phyloP scores from a whole-genome alignment of 148 eudicot species.

The Nyssa sinensis region DNA sequence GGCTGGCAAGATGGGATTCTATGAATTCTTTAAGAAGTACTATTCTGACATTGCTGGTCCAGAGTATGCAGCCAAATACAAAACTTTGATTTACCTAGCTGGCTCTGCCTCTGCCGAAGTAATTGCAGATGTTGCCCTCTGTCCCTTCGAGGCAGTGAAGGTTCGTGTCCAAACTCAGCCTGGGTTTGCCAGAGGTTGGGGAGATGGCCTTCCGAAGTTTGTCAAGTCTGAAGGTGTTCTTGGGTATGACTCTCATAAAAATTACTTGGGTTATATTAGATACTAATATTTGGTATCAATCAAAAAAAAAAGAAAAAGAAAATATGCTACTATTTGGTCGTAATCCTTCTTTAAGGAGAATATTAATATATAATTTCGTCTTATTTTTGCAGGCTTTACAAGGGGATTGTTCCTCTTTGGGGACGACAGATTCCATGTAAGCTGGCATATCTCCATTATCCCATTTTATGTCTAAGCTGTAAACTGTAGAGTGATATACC shows the following conservation, averaged over 20 bases:
- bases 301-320: too few species aligned
- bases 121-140: slow-evolving; percentile 36
- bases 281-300: background rate
- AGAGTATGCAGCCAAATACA: slow-evolving; percentile 35
- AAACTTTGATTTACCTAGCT: slow-evolving; percentile 37
- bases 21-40: slow-evolving; percentile 37
- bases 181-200: slow-evolving; percentile 37
- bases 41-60: slow-evolving; percentile 41
- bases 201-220: slow-evolving; percentile 35
- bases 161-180: slow-evolving; percentile 46
- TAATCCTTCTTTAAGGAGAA: too few species aligned
- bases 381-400: slow-evolving; percentile 32
- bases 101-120: slow-evolving; percentile 40
- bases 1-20: slow-evolving; percentile 35
- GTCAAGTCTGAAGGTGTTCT: slow-evolving; percentile 31
- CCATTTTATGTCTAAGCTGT: background rate
- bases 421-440: slow-evolving; percentile 49
- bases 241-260: slow-evolving; percentile 28
- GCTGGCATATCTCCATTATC: background rate
- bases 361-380: background rate
- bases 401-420: slow-evolving; percentile 45
- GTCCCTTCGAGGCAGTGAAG: slow-evolving; percentile 41
- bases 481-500: background rate
- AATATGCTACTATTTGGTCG: too few species aligned
- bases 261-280: background rate